Base-by-base conservation (phyloP, 352 stramenopile genomes). In the Vaucheria bursata region DNA sequence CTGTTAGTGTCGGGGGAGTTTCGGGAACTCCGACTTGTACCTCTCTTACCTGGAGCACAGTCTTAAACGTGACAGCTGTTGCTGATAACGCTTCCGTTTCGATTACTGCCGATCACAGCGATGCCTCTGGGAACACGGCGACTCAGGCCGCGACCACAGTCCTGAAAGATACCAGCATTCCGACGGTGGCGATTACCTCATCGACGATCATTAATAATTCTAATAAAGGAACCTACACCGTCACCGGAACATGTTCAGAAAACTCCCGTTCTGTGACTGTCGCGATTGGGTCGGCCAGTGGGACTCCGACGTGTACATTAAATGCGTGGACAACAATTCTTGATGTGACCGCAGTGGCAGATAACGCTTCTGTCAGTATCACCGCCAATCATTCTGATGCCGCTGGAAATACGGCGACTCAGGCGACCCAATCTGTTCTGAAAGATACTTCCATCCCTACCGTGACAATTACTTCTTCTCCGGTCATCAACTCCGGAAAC, bases 381-480 rank as follows among this genome's bases (percentile, higher is more conserved):
- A 59, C 45, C 45, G 45, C 45, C 45, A 59, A 59, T 59, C 45
- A 59, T 59, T 18, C 45, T 18, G 45, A 59, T 25, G 45, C 45
- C 25, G 45, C 25, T 25, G 45, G 45, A 18, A 59, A 59, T 25
- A 59, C 18, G 12, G 45, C 45, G 12, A 25, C 25, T 59, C 45
- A 59, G 25, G 45, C 45, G 25, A 18, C 45, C 12, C 18, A 18
- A 18, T 18, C 45, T 18, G 25, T 25, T 18, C 25, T 25, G 45
- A 59, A 59, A 59, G 45, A 59, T 59, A 59, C 45, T 59, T 59
- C 45, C 18, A 59, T 18, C 25, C 45, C 45, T 59, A 59, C 45
- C 12, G 45, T 59, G 45, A 25, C 45, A 18, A 59, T 59, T 25
- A 59, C 45, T 18, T 59, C 45, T 18, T 59, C 45, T 18, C 18